phyloP scores from a whole-genome alignment of 2,329 filamentous ascomycete genomes.

The Fusarium buharicum region DNA sequence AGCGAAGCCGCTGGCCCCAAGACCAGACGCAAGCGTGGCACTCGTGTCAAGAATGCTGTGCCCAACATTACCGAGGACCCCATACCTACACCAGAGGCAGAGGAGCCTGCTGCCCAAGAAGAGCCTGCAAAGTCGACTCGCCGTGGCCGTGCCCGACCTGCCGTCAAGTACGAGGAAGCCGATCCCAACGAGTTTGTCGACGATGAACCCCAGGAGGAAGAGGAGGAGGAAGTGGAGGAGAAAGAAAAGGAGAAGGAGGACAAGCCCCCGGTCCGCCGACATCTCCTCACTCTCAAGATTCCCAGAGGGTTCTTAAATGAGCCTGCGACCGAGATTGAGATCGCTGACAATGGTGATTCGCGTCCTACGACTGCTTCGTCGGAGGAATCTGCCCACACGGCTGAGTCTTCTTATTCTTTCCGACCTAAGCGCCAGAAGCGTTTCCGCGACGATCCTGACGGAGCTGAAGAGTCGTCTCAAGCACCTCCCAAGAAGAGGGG shows the following conservation, averaged over 20 bases:
- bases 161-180: conserved; percentile 46
- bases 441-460: conserved; percentile 62
- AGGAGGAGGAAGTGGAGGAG: conserved; percentile 40
- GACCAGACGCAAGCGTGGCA: conserved; percentile 47
- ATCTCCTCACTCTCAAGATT: conserved; percentile 54
- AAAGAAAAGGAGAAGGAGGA: conserved; percentile 39
- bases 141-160: conserved; percentile 42
- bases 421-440: conserved; percentile 66
- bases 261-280: conserved; percentile 47
- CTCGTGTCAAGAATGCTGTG: conserved; percentile 42
- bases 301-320: conserved; percentile 54
- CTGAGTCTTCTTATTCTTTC: conserved; percentile 63
- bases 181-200: conserved; percentile 46
- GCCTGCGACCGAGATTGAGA: conserved; percentile 51
- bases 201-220: conserved; percentile 43
- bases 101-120: conserved; percentile 34
- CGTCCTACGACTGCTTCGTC: conserved; percentile 65
- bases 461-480: conserved; percentile 51
- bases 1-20: conserved; percentile 45
- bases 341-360: conserved; percentile 57
- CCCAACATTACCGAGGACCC: conserved; percentile 44
- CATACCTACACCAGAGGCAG: conserved; percentile 30
- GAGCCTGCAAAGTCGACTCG: conserved; percentile 40
- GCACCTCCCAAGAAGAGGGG: conserved; percentile 54
- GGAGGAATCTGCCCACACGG: conserved; percentile 60